Percentiles rank a stretch among this genome's conserved stretches.
These are phyloP conservation scores for Pichia paraexigua DNA, from an alignment of 805 yeast genomes.

Conservation along the genomic window DNA sequence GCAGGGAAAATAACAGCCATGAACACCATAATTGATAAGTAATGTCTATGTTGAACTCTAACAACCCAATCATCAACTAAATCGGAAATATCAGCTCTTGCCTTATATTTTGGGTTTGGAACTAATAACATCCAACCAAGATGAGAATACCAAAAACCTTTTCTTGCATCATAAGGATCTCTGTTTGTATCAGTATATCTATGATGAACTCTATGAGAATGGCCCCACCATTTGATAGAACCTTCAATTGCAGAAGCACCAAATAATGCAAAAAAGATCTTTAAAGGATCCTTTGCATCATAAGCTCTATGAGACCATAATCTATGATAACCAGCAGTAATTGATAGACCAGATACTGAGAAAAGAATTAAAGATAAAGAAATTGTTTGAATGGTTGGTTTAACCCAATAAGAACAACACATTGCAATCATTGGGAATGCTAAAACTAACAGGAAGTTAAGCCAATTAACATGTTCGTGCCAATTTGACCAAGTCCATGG, in stretches of 20 bases:
- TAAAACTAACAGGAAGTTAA: slow-evolving; percentile 58
- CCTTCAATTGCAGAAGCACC: slow-evolving; percentile 84
- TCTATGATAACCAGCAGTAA: slow-evolving; percentile 82
- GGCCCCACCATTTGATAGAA: slow-evolving; percentile 86
- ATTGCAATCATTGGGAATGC: slow-evolving; percentile 53
- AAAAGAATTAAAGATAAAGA: slow-evolving; percentile 45
- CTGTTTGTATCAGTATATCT: slow-evolving; percentile 76
- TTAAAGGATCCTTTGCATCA: slow-evolving; percentile 51
- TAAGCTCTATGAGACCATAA: slow-evolving; percentile 72
- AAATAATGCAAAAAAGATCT: slow-evolving; percentile 61
- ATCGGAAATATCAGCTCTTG: slow-evolving; percentile 76
- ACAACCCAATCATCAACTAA: slow-evolving; percentile 74
- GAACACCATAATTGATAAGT: slow-evolving; percentile 50
- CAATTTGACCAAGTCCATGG: slow-evolving; percentile 72
- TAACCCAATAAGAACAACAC: slow-evolving; percentile 35
- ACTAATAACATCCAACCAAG: slow-evolving; percentile 79
- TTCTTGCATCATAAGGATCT: slow-evolving; percentile 83
- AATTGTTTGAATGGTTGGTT: slow-evolving; percentile 42
- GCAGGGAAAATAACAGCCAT: slow-evolving; percentile 59
- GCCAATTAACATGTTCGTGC: slow-evolving; percentile 72
- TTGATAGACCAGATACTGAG: slow-evolving; percentile 58
- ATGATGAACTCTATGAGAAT: slow-evolving; percentile 78
- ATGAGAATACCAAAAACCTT: slow-evolving; percentile 78
- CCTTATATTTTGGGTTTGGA: slow-evolving; percentile 76
- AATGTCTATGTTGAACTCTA: slow-evolving; percentile 75